These are phyloP conservation scores for Themeda triandra DNA, from an alignment of 176 grass and related monocot species.

Conservation along the genomic window DNA sequence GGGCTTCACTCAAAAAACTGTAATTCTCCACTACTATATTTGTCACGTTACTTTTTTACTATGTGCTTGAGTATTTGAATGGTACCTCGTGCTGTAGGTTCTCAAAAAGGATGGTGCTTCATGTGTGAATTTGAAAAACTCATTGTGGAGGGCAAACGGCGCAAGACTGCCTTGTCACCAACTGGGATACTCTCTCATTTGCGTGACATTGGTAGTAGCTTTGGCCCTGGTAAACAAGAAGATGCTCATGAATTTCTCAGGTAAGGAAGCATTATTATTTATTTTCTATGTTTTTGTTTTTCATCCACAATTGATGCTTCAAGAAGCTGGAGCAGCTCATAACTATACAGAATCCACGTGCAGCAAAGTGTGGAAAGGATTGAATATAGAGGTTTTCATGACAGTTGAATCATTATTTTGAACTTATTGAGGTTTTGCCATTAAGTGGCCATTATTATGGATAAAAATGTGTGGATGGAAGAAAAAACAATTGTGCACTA, in stretches of 20 bases:
- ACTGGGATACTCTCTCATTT: constrained; percentile 80
- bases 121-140: constrained; percentile 93
- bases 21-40: constrained; percentile 34
- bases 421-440: neutral
- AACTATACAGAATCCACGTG: neutral
- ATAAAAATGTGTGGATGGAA: constrained; percentile 6
- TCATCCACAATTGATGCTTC: neutral
- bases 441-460: constrained; percentile 1
- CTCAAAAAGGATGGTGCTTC: constrained; percentile 84
- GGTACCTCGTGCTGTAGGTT: constrained; percentile 43
- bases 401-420: neutral
- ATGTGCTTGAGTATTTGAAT: constrained; percentile 11
- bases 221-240: constrained; percentile 81
- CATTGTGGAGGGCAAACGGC: constrained; percentile 54
- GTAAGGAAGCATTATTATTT: constrained; percentile 42
- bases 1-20: constrained; percentile 85
- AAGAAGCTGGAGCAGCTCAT: constrained; percentile 10
- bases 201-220: constrained; percentile 63
- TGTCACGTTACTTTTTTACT: neutral
- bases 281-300: neutral
- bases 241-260: constrained; percentile 98
- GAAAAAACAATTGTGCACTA: neutral
- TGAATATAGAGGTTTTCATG: neutral
- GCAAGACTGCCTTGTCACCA: constrained; percentile 59
- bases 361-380: neutral